Evolutionary conservation across 78 protist species (phyloP).

Genomic region (Dictyostelium brefeldianum): DNA sequence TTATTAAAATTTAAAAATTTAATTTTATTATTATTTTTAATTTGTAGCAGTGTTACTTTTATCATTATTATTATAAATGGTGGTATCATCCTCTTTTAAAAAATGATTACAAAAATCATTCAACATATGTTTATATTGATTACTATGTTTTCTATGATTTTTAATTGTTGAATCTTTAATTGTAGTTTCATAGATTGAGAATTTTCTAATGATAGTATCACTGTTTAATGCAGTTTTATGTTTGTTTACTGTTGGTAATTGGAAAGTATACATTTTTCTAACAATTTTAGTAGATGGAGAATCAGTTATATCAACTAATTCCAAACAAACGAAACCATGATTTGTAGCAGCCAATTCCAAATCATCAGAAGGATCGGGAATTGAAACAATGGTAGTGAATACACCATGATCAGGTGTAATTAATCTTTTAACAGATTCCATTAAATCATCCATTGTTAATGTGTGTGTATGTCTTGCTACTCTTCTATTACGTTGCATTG

Average conservation of each 20-base stretch:
- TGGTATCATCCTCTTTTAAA: slow-evolving; percentile 10
- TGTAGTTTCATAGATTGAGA: slow-evolving; percentile 70
- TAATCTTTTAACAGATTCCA: slow-evolving; percentile 19
- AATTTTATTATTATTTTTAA: too few relatives aligned
- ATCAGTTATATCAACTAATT: slow-evolving; percentile 49
- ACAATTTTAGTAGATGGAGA: slow-evolving; percentile 37
- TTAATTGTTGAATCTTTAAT: slow-evolving; percentile 52
- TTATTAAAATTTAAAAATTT: too few relatives aligned
- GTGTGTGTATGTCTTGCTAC: slow-evolving; percentile 78
- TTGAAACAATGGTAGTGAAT: slow-evolving; percentile 50
- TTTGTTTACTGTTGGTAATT: neutral
- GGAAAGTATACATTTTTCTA: slow-evolving; percentile 71
- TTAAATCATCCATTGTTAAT: slow-evolving; percentile 56
- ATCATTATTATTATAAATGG: too few relatives aligned
- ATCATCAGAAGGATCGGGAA: slow-evolving; percentile 59
- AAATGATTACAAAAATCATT: slow-evolving; percentile 78
- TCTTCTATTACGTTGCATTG: slow-evolving; percentile 46
- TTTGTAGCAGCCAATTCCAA: slow-evolving; percentile 25
- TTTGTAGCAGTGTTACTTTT: neutral
- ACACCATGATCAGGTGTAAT: slow-evolving; percentile 30
- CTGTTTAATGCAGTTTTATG: neutral
- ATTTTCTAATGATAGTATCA: neutral
- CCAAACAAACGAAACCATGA: slow-evolving; percentile 47
- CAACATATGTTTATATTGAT: slow-evolving; percentile 69
- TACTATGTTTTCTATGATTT: slow-evolving; percentile 60